These are phyloP conservation scores for Protomyces arabidopsidicola DNA, from an alignment of 1,139 yeast species.

Conservation along the genomic window DNA sequence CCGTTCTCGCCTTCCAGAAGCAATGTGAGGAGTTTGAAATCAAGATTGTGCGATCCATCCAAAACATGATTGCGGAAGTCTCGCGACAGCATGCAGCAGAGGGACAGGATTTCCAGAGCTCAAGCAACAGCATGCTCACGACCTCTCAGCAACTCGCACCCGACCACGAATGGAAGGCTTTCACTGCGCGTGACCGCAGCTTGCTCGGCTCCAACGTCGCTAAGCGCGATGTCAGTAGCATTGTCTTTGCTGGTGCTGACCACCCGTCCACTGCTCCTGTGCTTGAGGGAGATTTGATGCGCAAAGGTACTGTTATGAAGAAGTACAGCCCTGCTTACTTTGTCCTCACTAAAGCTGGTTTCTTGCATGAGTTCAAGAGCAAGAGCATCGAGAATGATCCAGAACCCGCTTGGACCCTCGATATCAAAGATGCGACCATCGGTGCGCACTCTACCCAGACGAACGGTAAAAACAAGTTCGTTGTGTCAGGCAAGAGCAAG, in stretches of 20 bases:
- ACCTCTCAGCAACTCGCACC: constrained; percentile 41
- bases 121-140: constrained; percentile 38
- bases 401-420: constrained; percentile 46
- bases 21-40: constrained; percentile 45
- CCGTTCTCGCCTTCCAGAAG: constrained; percentile 44
- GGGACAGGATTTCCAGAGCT: constrained; percentile 35
- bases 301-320: constrained; percentile 44
- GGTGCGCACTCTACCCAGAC: constrained; percentile 41
- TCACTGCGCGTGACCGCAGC: constrained; percentile 38
- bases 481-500: constrained; percentile 43
- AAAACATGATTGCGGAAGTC: constrained; percentile 42
- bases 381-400: constrained; percentile 44
- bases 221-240: constrained; percentile 40
- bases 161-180: constrained; percentile 48
- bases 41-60: constrained; percentile 45
- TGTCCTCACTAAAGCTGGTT: constrained; percentile 47
- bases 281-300: constrained; percentile 47
- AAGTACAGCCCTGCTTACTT: constrained; percentile 45
- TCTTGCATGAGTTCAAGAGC: constrained; percentile 47
- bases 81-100: constrained; percentile 38
- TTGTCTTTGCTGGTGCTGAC: constrained; percentile 43
- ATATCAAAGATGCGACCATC: constrained; percentile 47
- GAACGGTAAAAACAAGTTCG: constrained; percentile 45
- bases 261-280: constrained; percentile 46
- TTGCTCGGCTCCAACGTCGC: constrained; percentile 41